phyloP scores from a whole-genome alignment of 1,284 basidiomycete genomes.

The Cutaneotrichosporon sp. region DNA sequence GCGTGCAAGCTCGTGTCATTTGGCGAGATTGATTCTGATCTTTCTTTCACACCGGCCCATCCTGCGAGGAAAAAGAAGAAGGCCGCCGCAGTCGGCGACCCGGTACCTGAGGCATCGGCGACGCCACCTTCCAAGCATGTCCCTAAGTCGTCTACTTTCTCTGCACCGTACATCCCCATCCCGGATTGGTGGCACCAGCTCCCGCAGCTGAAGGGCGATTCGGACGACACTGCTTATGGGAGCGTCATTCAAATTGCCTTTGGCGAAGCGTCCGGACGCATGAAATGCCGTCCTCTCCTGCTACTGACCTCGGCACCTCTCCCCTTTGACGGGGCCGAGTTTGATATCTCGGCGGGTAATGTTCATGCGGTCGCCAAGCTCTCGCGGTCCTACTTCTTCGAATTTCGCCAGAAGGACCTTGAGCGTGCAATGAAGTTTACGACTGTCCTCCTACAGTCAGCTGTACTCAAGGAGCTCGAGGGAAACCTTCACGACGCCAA shows the following conservation, averaged over 20 bases:
- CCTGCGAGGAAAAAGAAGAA: background rate
- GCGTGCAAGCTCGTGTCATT: conserved; percentile 6
- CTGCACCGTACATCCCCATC: background rate
- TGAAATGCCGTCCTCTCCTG: conserved; percentile 1
- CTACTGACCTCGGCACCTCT: background rate
- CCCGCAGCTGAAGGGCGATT: background rate
- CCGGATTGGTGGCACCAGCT: background rate
- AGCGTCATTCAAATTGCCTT: background rate
- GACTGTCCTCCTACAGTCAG: background rate
- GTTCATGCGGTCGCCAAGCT: background rate
- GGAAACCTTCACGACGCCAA: conserved; percentile 14
- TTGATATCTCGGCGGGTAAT: background rate
- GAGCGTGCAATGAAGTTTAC: conserved; percentile 8
- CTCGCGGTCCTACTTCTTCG: background rate
- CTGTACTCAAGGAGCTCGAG: conserved; percentile 8
- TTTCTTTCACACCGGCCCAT: conserved; percentile 8
- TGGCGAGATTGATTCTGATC: conserved; percentile 18
- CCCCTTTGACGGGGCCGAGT: background rate
- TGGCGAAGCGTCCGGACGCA: background rate
- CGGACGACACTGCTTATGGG: background rate
- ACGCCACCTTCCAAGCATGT: no score
- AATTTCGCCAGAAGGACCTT: conserved; percentile 6
- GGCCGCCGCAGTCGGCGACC: background rate
- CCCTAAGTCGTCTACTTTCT: no score
- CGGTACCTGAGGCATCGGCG: background rate